phyloP scores from a whole-genome alignment of 345 rosid species.

The Balakata baccata region DNA sequence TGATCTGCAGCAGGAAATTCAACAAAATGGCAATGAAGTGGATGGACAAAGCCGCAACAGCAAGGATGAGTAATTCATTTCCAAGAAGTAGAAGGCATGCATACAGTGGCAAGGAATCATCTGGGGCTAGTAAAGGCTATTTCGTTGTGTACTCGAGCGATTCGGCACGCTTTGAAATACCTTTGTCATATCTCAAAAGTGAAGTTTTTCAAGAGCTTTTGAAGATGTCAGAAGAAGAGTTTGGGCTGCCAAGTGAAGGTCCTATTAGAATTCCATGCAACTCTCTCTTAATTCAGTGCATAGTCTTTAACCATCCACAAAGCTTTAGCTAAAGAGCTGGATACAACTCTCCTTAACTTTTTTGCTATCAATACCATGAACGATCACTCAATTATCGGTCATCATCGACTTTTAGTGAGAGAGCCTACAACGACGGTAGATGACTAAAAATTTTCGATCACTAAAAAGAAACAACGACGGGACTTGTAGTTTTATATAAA shows the following conservation, averaged over 20 bases:
- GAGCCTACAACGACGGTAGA: too few species aligned
- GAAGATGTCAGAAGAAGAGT: conserved; percentile 15
- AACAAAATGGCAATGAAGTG: conserved; percentile 12
- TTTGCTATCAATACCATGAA: too few species aligned
- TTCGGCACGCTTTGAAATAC: not conserved
- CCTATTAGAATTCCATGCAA: conserved; percentile 10
- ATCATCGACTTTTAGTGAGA: too few species aligned
- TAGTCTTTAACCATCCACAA: not conserved
- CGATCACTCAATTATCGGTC: too few species aligned
- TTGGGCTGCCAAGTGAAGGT: conserved; percentile 1
- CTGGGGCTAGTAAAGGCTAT: conserved; percentile 12
- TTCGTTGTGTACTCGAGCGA: conserved; percentile 17
- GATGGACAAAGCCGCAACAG: not conserved
- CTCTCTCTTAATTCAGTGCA: not conserved
- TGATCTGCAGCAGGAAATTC: not conserved
- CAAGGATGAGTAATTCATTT: not conserved
- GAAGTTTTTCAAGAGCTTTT: not conserved
- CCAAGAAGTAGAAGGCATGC: not conserved
- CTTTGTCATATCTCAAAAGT: conserved; percentile 6
- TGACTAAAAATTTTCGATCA: too few species aligned
- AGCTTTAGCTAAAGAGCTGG: not conserved
- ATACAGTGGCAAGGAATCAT: not conserved
- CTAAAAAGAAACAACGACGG: too few species aligned
- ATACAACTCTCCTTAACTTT: not conserved
- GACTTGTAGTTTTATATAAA: too few species aligned